Percentiles rank a stretch among this genome's conserved stretches.
Evolutionary conservation across 768 basidiomycete species (phyloP).

Genomic region (Boletus edulis): DNA sequence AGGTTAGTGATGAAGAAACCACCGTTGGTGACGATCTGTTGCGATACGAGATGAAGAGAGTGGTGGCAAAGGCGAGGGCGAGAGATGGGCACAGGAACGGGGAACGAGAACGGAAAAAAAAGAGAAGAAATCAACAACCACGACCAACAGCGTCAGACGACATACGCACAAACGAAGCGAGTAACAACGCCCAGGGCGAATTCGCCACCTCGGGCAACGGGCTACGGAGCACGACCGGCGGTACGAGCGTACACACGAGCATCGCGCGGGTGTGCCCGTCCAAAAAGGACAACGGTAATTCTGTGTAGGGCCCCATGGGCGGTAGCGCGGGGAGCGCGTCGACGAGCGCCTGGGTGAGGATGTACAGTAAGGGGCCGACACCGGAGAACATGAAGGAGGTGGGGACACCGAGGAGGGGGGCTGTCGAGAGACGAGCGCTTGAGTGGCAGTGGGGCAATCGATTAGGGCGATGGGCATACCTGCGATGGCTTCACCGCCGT

Average conservation of each 20-base stretch:
- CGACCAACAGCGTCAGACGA: no score
- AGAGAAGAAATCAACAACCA: neutral
- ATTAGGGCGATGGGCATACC: constrained; percentile 39
- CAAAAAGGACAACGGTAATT: constrained; percentile 69
- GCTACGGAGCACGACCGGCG: constrained; percentile 61
- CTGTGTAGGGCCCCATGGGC: constrained; percentile 51
- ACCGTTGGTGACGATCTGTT: constrained; percentile 67
- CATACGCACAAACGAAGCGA: constrained; percentile 64
- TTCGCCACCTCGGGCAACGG: constrained; percentile 46
- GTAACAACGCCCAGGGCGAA: constrained; percentile 76
- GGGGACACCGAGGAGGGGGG: constrained; percentile 59
- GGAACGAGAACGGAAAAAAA: neutral
- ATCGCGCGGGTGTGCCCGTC: constrained; percentile 81
- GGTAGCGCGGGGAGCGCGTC: constrained; percentile 50
- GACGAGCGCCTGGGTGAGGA: constrained; percentile 56
- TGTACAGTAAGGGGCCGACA: constrained; percentile 60
- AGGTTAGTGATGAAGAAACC: constrained; percentile 80
- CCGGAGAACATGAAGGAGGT: constrained; percentile 83
- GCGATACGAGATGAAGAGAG: neutral
- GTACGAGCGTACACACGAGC: constrained; percentile 75
- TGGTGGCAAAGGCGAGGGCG: neutral
- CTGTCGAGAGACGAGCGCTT: constrained; percentile 31
- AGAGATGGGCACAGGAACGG: no score
- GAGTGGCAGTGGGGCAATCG: neutral
- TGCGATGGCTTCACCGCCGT: constrained; percentile 72